Evolutionary conservation across 768 basidiomycete species (phyloP).

Genomic region (Pisolithus marmoratus): DNA sequence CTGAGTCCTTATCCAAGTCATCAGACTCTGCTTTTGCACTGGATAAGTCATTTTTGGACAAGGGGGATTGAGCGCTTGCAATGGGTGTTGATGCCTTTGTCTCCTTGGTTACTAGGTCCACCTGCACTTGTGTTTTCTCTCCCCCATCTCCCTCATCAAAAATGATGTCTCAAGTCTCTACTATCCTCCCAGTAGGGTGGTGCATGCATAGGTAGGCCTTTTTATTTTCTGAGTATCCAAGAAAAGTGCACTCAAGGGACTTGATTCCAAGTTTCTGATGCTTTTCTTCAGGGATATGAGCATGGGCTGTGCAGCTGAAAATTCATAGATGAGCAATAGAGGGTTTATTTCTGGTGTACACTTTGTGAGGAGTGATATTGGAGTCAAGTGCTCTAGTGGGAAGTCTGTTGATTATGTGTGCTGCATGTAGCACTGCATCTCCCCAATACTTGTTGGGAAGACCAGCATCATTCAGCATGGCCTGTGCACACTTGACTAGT

Average conservation of each 20-base stretch:
- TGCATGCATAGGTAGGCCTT: neutral
- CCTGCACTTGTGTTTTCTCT: no score
- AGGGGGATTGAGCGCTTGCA: no score
- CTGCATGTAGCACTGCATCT: neutral
- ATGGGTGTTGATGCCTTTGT: no score
- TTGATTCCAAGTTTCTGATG: neutral
- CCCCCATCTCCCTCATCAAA: no score
- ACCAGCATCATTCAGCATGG: constrained; percentile 18
- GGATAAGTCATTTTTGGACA: no score
- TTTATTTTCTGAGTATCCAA: neutral
- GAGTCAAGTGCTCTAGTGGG: neutral
- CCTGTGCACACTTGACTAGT: no score
- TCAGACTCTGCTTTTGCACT: no score
- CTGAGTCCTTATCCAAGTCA: no score
- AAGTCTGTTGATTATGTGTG: neutral
- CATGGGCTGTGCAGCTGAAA: constrained; percentile 23
- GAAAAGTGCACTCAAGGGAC: neutral
- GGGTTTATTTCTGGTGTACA: constrained; percentile 16
- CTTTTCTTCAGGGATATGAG: constrained; percentile 2
- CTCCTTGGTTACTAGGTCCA: no score
- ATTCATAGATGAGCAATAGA: constrained; percentile 13
- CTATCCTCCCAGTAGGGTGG: no score
- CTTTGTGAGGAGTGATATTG: constrained; percentile 18
- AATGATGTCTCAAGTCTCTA: no score
- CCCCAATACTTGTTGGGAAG: constrained; percentile 4